A percentile compares a stretch with the other conserved stretches of the same genome.
phyloP scores from a whole-genome alignment of 768 basidiomycete species.

The Neoboletus magnificus region DNA sequence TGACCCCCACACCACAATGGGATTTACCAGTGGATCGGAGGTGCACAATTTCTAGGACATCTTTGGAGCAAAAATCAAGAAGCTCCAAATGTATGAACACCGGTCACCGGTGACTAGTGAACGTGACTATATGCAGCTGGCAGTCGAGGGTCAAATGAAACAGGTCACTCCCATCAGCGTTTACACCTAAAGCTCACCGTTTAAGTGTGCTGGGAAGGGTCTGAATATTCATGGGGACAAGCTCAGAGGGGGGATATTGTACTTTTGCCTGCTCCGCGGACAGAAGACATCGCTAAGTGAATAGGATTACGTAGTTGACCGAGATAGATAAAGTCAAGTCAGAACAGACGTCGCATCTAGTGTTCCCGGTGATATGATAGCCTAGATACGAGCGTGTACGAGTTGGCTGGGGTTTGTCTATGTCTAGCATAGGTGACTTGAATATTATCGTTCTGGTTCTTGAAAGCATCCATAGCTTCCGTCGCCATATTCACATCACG shows the following conservation, averaged over 20 bases:
- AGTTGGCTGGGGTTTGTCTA: neutral
- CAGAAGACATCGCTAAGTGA: neutral
- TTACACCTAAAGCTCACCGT: neutral
- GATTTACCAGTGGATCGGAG: neutral
- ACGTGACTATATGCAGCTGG: neutral
- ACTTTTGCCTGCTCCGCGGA: neutral
- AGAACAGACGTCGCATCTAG: neutral
- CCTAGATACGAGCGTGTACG: conserved; percentile 19
- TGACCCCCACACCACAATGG: neutral
- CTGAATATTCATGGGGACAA: neutral
- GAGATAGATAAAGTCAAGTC: neutral
- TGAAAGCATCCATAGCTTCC: conserved; percentile 43
- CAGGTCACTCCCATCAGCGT: neutral
- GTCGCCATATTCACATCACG: conserved; percentile 41
- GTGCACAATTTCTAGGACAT: neutral
- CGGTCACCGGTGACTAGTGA: too few species aligned
- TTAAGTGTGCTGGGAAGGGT: too few species aligned
- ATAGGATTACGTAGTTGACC: conserved; percentile 1
- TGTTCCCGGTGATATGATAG: conserved; percentile 9
- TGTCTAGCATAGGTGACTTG: conserved; percentile 20
- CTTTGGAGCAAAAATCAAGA: neutral
- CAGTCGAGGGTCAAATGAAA: neutral
- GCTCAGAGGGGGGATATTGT: neutral
- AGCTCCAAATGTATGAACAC: neutral
- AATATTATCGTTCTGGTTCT: conserved; percentile 14